Evolutionary conservation across 768 basidiomycete genomes (phyloP).

Genomic region (Suillus clintonianus): DNA sequence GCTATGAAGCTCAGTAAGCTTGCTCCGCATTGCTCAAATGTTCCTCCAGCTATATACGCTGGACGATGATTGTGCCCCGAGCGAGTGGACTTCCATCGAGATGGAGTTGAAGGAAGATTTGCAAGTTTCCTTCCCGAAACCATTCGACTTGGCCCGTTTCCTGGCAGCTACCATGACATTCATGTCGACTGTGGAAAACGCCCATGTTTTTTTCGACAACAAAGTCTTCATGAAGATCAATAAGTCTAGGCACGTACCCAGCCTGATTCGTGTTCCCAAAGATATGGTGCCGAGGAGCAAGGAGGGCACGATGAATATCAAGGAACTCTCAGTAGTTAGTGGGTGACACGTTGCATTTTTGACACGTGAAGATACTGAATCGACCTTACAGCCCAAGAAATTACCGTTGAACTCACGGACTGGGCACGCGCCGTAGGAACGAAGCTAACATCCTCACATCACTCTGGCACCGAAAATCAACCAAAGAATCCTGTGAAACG

Average conservation of each 20-base stretch:
- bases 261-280: not conserved
- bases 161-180: conserved; percentile 51
- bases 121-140: conserved; percentile 38
- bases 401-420: conserved; percentile 74
- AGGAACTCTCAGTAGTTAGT: not conserved
- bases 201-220: conserved; percentile 7
- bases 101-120: conserved; percentile 46
- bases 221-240: not conserved
- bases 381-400: conserved; percentile 55
- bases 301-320: not conserved
- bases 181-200: conserved; percentile 38
- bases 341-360: not conserved
- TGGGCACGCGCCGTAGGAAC: conserved; percentile 70
- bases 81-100: conserved; percentile 46
- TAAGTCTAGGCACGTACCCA: not conserved
- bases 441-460: conserved; percentile 45
- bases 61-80: not conserved
- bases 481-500: conserved; percentile 5
- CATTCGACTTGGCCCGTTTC: conserved; percentile 49
- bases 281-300: not conserved
- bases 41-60: not conserved
- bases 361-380: not conserved
- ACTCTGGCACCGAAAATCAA: conserved; percentile 6
- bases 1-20: not conserved
- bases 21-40: not conserved